phyloP scores from a whole-genome alignment of 2,329 filamentous ascomycete genomes.

The Epichloe elymi region DNA sequence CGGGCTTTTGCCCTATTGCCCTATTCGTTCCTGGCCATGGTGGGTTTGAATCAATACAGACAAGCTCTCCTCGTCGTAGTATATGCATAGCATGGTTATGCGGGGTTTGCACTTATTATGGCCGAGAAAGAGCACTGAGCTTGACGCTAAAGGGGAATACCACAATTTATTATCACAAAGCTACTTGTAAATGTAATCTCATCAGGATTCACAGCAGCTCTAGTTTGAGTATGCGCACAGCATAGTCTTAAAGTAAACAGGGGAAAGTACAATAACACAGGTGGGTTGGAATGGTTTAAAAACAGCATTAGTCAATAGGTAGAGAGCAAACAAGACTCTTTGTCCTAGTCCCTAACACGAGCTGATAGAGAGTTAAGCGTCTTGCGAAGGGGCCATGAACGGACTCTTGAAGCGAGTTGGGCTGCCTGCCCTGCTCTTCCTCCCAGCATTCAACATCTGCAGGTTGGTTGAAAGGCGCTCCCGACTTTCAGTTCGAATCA shows the following conservation, averaged over 20 bases:
- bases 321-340: not conserved
- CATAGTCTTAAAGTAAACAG: not conserved
- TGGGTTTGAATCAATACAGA: too few species aligned
- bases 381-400: conserved; percentile 35
- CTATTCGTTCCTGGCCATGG: too few species aligned
- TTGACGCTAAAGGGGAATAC: not conserved
- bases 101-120: too few species aligned
- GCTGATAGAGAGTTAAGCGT: conserved; percentile 17
- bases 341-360: not conserved
- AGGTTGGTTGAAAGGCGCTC: conserved; percentile 55
- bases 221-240: not conserved
- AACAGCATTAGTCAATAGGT: not conserved
- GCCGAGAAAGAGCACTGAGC: too few species aligned
- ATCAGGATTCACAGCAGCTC: too few species aligned
- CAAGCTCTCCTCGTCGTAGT: too few species aligned
- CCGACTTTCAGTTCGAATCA: conserved; percentile 72
- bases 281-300: not conserved
- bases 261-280: not conserved
- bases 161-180: not conserved
- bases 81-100: too few species aligned
- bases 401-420: conserved; percentile 48
- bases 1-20: too few species aligned
- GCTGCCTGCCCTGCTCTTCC: conserved; percentile 43
- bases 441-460: conserved; percentile 40
- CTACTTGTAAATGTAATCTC: not conserved